These are phyloP conservation scores for Babesia bovis DNA, from an alignment of 169 alveolate species.

Conservation along the genomic window DNA sequence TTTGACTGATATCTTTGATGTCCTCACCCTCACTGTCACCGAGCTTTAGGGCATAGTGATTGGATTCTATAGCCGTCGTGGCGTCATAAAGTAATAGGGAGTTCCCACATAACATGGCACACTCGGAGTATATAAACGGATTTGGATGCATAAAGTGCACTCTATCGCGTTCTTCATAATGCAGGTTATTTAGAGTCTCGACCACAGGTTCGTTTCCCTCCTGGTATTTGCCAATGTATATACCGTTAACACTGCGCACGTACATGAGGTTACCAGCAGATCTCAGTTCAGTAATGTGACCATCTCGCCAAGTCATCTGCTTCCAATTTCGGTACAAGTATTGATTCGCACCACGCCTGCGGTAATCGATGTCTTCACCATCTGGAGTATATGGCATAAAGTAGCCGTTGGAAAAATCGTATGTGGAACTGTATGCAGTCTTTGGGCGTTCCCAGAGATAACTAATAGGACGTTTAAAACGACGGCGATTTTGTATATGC, in stretches of 20 bases:
- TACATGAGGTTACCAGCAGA: conserved; percentile 63
- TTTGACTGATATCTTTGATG: conserved; percentile 36
- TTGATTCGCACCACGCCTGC: background rate
- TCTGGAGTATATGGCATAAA: conserved; percentile 1
- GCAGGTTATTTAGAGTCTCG: conserved; percentile 33
- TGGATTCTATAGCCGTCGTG: conserved; percentile 17
- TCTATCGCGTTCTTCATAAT: conserved; percentile 23
- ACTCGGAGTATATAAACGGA: conserved; percentile 46
- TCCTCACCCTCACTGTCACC: background rate
- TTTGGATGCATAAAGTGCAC: conserved; percentile 44
- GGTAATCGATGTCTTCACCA: background rate
- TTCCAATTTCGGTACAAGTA: background rate
- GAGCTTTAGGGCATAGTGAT: background rate
- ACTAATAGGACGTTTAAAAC: background rate
- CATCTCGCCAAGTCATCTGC: conserved; percentile 25
- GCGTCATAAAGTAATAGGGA: conserved; percentile 57
- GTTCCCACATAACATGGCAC: conserved; percentile 37
- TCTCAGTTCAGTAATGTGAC: conserved; percentile 70
- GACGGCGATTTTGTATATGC: background rate
- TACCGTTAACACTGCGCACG: conserved; percentile 70
- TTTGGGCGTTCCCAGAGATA: background rate
- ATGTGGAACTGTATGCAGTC: background rate
- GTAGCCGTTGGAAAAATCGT: conserved; percentile 17
- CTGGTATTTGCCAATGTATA: conserved; percentile 39
- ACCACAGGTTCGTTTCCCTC: conserved; percentile 15